Base-by-base conservation (phyloP, 495 filamentous ascomycete species). In the Articulospora tetracladia region DNA sequence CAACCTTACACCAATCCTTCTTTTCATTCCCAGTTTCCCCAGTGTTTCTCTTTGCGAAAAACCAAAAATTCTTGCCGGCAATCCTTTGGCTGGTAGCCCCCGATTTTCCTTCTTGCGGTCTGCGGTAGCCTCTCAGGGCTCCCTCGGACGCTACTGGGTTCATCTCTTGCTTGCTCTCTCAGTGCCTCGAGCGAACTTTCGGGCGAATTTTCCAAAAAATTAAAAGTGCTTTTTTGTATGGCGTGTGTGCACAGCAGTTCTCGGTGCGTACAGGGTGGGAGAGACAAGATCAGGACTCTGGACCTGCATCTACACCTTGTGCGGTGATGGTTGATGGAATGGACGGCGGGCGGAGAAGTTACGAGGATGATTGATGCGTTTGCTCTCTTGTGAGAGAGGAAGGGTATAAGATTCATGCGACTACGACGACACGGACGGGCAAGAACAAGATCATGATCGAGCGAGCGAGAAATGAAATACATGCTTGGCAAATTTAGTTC, bases 341-440 rank as follows among this genome's bases (percentile, higher is more conserved):
- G 28, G 19, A 50, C 39, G 46, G 39, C 39, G 39, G 39, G 17
- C 39, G 55, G 56, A 50, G 47, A 56, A 50, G 44, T 58, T 58
- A 34, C 56, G 56, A 58, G 56, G 56, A 58, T 58, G 56, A 58
- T 58, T 58, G 56, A 22, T 58, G 46, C 46, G 1, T 44, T 41
- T 52, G 23, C 19, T 24, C 19, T 44, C 7, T 44, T 34, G 30
- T 34, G 30, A 17, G 15, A n/a, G 15, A n/a, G 55, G 44, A 36
- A 32, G 25, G 46, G 49, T 22, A 34, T 58, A 20, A 58, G 56
- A 58, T 58, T 58, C 56, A 58, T 58, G 56, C 56, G 56, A 47
- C 25, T 44, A 26, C 28, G 50, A 53, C 50, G 22, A 28, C 25
- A 53, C 50, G 22, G 25, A 53, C 25, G 50, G 25, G 22, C 50